Evolutionary conservation across 495 filamentous ascomycete genomes (phyloP).

Genomic region (Paragyromitra xinjiangensis): DNA sequence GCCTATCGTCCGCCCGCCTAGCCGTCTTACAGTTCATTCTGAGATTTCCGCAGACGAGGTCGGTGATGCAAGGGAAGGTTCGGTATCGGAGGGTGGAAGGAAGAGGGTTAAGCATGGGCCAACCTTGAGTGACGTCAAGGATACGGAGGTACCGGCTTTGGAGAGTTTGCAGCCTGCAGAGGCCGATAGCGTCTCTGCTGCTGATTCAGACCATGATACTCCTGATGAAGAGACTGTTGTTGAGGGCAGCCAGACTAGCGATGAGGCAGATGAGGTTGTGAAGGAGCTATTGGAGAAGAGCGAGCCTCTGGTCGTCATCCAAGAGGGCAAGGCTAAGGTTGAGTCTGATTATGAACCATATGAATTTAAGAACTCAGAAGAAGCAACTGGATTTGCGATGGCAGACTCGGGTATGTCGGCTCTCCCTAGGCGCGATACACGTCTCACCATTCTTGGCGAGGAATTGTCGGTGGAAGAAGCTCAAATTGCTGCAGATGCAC

Average conservation of each 20-base stretch:
- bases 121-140: conserved; percentile 38
- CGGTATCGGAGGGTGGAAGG: conserved; percentile 46
- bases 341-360: conserved; percentile 47
- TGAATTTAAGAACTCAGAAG: conserved; percentile 41
- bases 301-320: conserved; percentile 29
- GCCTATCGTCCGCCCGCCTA: conserved; percentile 77
- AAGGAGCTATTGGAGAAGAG: conserved; percentile 41
- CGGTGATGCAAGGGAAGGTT: conserved; percentile 46
- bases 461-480: conserved; percentile 45
- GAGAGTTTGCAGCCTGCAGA: conserved; percentile 43
- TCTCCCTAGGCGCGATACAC: conserved; percentile 45
- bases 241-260: conserved; percentile 45
- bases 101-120: conserved; percentile 55
- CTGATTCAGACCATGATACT: conserved; percentile 31
- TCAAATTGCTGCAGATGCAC: conserved; percentile 27
- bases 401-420: conserved; percentile 37
- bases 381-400: conserved; percentile 51
- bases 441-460: conserved; percentile 34
- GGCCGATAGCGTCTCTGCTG: conserved; percentile 30
- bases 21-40: conserved; percentile 40
- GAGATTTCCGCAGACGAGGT: conserved; percentile 38
- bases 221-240: conserved; percentile 37
- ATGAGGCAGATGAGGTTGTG: conserved; percentile 46
- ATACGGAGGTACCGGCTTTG: conserved; percentile 49
- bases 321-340: conserved; percentile 20